Evolutionary conservation across 2,329 filamentous ascomycete species (phyloP).

Genomic region (Dactylella cylindrospora): DNA sequence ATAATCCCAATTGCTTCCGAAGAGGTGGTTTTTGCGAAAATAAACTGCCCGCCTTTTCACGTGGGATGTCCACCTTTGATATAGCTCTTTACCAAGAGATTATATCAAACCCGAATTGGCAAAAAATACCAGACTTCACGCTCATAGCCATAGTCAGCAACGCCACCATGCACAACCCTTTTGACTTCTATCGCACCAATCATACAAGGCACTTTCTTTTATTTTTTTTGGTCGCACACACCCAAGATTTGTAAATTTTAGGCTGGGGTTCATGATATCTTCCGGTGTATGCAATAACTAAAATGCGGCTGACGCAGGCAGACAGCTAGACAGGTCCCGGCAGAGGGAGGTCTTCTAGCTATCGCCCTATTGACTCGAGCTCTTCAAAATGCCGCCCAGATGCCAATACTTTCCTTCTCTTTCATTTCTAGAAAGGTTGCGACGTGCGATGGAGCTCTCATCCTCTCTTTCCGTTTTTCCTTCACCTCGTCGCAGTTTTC

Average conservation of each 20-base stretch:
- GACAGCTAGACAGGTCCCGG: conserved; percentile 3
- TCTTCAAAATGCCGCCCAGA: conserved; percentile 12
- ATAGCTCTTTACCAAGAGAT: too few relatives aligned
- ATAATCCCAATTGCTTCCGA: too few relatives aligned
- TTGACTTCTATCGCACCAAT: conserved; percentile 31
- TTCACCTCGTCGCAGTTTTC: neutral
- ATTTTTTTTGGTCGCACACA: conserved; percentile 5
- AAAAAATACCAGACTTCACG: conserved; percentile 35
- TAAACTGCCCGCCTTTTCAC: too few relatives aligned
- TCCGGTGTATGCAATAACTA: too few relatives aligned
- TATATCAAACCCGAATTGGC: conserved; percentile 18
- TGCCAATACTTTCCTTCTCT: neutral
- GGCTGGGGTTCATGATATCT: too few relatives aligned
- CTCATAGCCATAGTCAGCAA: too few relatives aligned
- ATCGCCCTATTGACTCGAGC: too few relatives aligned
- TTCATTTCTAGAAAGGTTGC: conserved; percentile 12
- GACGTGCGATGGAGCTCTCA: too few relatives aligned
- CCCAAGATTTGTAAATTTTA: conserved; percentile 4
- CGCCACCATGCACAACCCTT: conserved; percentile 27
- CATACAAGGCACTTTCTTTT: neutral
- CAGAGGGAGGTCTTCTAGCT: neutral
- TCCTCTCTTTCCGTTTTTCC: neutral
- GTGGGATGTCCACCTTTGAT: too few relatives aligned
- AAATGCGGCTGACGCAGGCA: conserved; percentile 29
- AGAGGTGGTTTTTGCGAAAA: too few relatives aligned